phyloP scores from a whole-genome alignment of 176 grass and related monocot genomes.

The Zea mays region DNA sequence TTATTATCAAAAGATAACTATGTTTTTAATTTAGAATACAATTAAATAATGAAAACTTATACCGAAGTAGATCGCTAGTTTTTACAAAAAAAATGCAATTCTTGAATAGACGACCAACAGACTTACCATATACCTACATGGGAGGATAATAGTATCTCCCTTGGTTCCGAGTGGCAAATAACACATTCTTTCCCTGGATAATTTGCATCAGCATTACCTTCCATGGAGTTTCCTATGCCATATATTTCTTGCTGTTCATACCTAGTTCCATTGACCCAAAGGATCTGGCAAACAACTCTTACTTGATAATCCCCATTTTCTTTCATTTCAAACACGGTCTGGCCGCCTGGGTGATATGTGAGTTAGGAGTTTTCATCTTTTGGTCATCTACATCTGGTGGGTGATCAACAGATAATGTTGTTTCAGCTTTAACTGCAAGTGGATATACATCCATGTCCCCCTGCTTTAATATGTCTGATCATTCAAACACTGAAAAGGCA shows the following conservation, averaged over 20 bases:
- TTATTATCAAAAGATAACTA: not conserved
- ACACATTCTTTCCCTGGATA: slow-evolving; percentile 98
- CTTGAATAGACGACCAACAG: not conserved
- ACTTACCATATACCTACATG: slow-evolving; percentile 97
- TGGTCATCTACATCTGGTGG: slow-evolving; percentile 52
- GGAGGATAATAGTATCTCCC: slow-evolving; percentile 88
- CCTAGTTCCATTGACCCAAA: slow-evolving; percentile 82
- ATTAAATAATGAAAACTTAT: not conserved
- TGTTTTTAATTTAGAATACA: not conserved
- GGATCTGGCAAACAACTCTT: slow-evolving; percentile 82
- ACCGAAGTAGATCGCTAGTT: slow-evolving; percentile 4
- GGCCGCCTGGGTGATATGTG: slow-evolving; percentile 79
- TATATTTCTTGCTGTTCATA: slow-evolving; percentile 98
- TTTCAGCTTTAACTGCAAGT: slow-evolving; percentile 93
- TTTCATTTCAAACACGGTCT: slow-evolving; percentile 82
- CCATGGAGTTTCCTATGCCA: slow-evolving; percentile 93
- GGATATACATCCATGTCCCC: slow-evolving; percentile 71
- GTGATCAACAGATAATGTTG: slow-evolving; percentile 49
- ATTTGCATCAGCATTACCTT: slow-evolving; percentile 75
- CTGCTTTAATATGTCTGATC: slow-evolving; percentile 65
- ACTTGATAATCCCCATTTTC: slow-evolving; percentile 74
- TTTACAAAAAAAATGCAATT: not conserved
- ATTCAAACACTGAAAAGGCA: slow-evolving; percentile 70
- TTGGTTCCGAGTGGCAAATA: slow-evolving; percentile 92
- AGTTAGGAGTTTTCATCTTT: slow-evolving; percentile 59